Evolutionary conservation across 1,284 basidiomycete species (phyloP).

Genomic region (Trichosporon sp.): DNA sequence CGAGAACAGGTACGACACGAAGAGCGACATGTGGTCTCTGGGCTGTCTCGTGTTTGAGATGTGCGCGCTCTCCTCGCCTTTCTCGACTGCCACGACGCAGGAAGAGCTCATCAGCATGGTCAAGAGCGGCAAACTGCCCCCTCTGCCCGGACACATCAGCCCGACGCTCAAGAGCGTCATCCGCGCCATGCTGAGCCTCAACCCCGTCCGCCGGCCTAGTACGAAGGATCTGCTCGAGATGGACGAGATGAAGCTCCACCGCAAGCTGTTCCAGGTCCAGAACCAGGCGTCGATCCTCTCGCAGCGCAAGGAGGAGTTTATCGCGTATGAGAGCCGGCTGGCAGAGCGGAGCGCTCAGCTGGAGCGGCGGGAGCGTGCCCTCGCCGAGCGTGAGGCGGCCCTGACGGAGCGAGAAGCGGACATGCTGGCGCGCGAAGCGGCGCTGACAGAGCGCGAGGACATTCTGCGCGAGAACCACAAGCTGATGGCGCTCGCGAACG

Average conservation of each 20-base stretch:
- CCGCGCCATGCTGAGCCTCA: conserved; percentile 43
- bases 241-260: conserved; percentile 46
- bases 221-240: conserved; percentile 45
- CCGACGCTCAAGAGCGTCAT: conserved; percentile 36
- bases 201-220: conserved; percentile 39
- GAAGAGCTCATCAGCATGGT: conserved; percentile 45
- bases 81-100: conserved; percentile 44
- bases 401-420: conserved; percentile 43
- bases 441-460: conserved; percentile 59
- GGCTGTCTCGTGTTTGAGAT: conserved; percentile 95
- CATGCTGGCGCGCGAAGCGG: conserved; percentile 60
- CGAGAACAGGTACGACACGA: conserved; percentile 92
- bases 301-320: conserved; percentile 50
- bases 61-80: conserved; percentile 67
- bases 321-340: conserved; percentile 51
- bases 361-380: conserved; percentile 21
- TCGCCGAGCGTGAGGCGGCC: conserved; percentile 25
- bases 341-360: conserved; percentile 17
- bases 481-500: conserved; percentile 63
- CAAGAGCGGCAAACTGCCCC: conserved; percentile 41
- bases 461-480: conserved; percentile 62
- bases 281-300: conserved; percentile 38
- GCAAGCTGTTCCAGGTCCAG: conserved; percentile 45
- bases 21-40: conserved; percentile 96
- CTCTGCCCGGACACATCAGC: conserved; percentile 39